Base-by-base conservation (phyloP, 768 basidiomycete species). In the Termitomyces sp. region DNA sequence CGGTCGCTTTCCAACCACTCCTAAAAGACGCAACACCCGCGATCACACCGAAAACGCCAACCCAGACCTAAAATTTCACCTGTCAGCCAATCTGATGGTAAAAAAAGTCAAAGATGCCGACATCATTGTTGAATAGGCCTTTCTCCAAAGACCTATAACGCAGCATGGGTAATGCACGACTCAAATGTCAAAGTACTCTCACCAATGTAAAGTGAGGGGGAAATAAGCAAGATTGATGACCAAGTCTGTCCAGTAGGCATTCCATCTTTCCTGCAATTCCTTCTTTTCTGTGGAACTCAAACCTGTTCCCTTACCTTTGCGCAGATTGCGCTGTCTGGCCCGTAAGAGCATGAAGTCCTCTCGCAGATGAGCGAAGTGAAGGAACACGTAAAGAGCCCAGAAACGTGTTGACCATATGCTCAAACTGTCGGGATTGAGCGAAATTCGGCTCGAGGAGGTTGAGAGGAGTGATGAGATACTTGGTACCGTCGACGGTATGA, bases 161-260 rank as follows among this genome's bases (percentile, higher is more conserved):
- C 27, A 29, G n/a, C 4, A 31, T 47, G n/a, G 53, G 13, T 44
- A 36, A 38, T 50, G 31, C 27, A 42, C n/a, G 5, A 25, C 45
- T 22, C 20, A 27, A 13, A 51, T 7, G n/a, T 43, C 6, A 9
- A 45, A 16, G 25, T 35, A 7, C 13, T 57, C 81, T 51, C 59
- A 91, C 93, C 91, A 94, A 66, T 96, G 94, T 53, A 92, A 68
- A 2, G 92, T 89, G 47, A 91, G 67, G 3, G 92, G 94, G n/a
- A 93, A 70, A 65, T 91, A 89, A 23, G 83, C 83, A 7, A 87
- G 57, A 64, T 93, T 93, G 46, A 83, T 81, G 13, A 89, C 67
- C 11, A 88, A 66, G 56, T 92, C 90, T 48, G 82, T 86, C 79
- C 83, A 84, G 52, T 85, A 82, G 15, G 85, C 79, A 59, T 81